Evolutionary conservation across 176 grass and related monocot genomes (phyloP), one percentile per base, ranked within the genome.

Genomic region (Raddia distichophylla): DNA sequence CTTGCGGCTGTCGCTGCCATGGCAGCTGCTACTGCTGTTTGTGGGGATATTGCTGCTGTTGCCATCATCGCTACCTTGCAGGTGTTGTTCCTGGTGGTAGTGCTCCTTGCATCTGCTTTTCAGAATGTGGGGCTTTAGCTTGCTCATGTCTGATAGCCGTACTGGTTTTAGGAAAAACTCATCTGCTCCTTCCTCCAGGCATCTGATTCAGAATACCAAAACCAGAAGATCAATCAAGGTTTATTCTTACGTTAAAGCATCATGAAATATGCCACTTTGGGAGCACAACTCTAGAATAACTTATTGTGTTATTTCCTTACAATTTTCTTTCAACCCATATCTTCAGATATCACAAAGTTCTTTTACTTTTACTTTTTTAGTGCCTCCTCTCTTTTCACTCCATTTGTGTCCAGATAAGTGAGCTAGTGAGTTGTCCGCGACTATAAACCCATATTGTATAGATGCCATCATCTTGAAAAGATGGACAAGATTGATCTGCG

Each of bases 121-220:
- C 65, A 89, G 74, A 64, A 98, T 87, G 66, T 93, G 93, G 18
- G 92, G 95, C 88, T 92, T 97, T 11, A 98, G 90, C 80, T 87
- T 89, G 67, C 76, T 93, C 92, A 98, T 87, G 75, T 98, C 88
- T 27, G 95, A 98, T 53, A 94, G 88, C 35, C 81, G 84, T 27
- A 98, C 90, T 47, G 95, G 95, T 74, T 98, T 98, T 5, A 95
- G 86, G 73, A 98, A 98, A 37, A 98, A 98, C 60, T 94, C 92
- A 34, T 98, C 89, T 32, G 95, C 95, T 71, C 95, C 95, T 91
- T 90, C 95, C 86, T 98, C 95, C 82, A 98, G 81, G 84, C 92
- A 98, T 91, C 95, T 98, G 95, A 22, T 86, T 80, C 53, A 71
- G 6, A 77, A 68, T 17, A 49, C 57, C 51, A 51, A 84, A 83